These are phyloP conservation scores for Fonsecaea nubica DNA, from an alignment of 2,329 filamentous ascomycete species.

Conservation along the genomic window DNA sequence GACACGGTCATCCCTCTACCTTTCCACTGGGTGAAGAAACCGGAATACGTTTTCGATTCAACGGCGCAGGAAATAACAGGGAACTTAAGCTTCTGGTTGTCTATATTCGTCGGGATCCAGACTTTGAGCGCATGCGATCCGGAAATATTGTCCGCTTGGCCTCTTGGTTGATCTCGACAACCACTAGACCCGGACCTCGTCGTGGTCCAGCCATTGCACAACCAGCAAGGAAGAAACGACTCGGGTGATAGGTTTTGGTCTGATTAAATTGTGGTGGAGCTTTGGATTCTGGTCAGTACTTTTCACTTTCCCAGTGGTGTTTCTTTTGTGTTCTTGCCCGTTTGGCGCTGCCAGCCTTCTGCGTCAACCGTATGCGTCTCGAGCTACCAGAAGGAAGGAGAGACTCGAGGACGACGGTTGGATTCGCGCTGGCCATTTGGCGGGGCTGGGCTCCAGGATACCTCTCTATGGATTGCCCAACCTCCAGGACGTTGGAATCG, in stretches of 20 bases:
- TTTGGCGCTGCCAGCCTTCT: not conserved
- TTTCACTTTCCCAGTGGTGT: not conserved
- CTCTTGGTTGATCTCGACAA: slow-evolving; percentile 8
- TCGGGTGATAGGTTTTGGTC: slow-evolving; percentile 5
- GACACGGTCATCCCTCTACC: slow-evolving; percentile 5
- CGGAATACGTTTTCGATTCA: not conserved
- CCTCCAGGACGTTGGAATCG: slow-evolving; percentile 5
- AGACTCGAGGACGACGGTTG: not conserved
- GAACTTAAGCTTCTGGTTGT: slow-evolving; percentile 6
- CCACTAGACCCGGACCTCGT: not conserved
- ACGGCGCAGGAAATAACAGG: slow-evolving; percentile 6
- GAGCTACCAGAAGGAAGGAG: slow-evolving; percentile 15
- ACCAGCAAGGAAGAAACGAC: not conserved
- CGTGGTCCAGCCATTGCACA: slow-evolving; percentile 2
- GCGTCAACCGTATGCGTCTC: slow-evolving; percentile 6
- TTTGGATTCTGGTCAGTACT: slow-evolving; percentile 25
- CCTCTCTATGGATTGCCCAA: not conserved
- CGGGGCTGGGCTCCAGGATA: slow-evolving; percentile 1
- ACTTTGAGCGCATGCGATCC: slow-evolving; percentile 9
- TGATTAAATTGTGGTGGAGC: not conserved
- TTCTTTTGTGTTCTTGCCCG: slow-evolving; percentile 9
- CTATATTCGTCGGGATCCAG: not conserved
- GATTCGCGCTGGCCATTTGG: not conserved
- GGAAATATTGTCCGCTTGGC: slow-evolving; percentile 11
- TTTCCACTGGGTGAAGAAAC: slow-evolving; percentile 1